Evolutionary conservation across 495 filamentous ascomycete genomes (phyloP).

Genomic region (Parmelia sp.): DNA sequence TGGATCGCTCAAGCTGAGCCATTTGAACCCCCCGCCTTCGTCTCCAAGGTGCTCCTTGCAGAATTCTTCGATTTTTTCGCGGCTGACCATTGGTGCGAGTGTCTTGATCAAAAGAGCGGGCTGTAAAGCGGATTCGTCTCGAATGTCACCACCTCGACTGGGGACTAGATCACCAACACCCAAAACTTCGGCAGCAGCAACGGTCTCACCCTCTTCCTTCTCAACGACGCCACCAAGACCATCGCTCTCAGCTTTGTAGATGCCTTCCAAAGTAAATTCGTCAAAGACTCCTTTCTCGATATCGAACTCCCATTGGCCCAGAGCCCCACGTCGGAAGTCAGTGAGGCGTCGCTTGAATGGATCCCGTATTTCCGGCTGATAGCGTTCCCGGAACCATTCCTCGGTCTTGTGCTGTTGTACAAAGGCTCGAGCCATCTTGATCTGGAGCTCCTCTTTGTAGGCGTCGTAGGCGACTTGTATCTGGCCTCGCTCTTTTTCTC

Average conservation of each 20-base stretch:
- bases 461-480: conserved; percentile 89
- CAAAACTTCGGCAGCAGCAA: conserved; percentile 82
- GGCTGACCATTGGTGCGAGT: conserved; percentile 89
- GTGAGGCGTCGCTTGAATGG: conserved; percentile 60
- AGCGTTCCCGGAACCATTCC: conserved; percentile 97
- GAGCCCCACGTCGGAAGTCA: conserved; percentile 66
- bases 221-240: conserved; percentile 80
- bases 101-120: conserved; percentile 97
- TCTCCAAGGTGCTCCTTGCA: conserved; percentile 89
- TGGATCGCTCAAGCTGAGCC: conserved; percentile 88
- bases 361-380: conserved; percentile 73
- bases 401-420: conserved; percentile 86
- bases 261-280: conserved; percentile 89
- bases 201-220: conserved; percentile 90
- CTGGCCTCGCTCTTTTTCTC: conserved; percentile 78
- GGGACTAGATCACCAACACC: conserved; percentile 86
- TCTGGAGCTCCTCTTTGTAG: conserved; percentile 90
- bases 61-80: conserved; percentile 86
- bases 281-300: conserved; percentile 79
- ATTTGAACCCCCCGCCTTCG: conserved; percentile 79
- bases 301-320: conserved; percentile 78
- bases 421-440: conserved; percentile 82
- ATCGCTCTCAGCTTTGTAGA: conserved; percentile 89
- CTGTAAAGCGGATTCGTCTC: conserved; percentile 74
- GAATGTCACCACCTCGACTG: conserved; percentile 67